Evolutionary conservation across 164 flowering plant genomes (phyloP).

Genomic region (Tetrastigma voinierianum): DNA sequence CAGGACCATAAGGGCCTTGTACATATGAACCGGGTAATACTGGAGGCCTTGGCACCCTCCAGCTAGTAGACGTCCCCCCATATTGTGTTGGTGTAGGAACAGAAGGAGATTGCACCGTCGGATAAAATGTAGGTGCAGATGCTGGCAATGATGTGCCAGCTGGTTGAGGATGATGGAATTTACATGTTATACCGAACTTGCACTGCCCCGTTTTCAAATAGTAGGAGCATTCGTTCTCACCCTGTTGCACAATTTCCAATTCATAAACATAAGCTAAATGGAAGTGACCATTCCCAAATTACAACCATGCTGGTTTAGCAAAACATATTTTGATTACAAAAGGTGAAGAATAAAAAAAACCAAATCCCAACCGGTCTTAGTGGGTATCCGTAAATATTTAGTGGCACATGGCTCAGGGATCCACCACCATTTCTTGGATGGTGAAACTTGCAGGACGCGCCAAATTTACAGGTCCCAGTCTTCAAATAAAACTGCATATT

Average conservation of each 20-base stretch:
- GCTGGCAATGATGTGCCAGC: constrained; percentile 35
- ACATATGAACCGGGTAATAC: constrained; percentile 44
- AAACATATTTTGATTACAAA: too few species aligned
- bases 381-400: constrained; percentile 40
- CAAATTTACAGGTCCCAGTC: constrained; percentile 50
- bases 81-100: constrained; percentile 36
- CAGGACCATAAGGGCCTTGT: constrained; percentile 45
- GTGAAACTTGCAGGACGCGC: constrained; percentile 44
- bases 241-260: constrained; percentile 23
- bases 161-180: constrained; percentile 55
- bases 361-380: constrained; percentile 33
- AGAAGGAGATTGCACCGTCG: constrained; percentile 48
- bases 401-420: constrained; percentile 28
- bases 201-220: constrained; percentile 55
- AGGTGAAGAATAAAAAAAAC: not conserved
- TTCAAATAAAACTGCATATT: constrained; percentile 41
- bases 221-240: constrained; percentile 49
- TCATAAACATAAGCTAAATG: not conserved
- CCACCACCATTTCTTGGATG: constrained; percentile 46
- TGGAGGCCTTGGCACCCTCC: constrained; percentile 50
- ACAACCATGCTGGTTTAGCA: too few species aligned
- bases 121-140: constrained; percentile 55
- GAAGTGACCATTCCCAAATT: too few species aligned
- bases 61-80: constrained; percentile 33
- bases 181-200: constrained; percentile 52